Evolutionary conservation across 148 eudicot genomes (phyloP).

Genomic region (Rhododendron ovatum): DNA sequence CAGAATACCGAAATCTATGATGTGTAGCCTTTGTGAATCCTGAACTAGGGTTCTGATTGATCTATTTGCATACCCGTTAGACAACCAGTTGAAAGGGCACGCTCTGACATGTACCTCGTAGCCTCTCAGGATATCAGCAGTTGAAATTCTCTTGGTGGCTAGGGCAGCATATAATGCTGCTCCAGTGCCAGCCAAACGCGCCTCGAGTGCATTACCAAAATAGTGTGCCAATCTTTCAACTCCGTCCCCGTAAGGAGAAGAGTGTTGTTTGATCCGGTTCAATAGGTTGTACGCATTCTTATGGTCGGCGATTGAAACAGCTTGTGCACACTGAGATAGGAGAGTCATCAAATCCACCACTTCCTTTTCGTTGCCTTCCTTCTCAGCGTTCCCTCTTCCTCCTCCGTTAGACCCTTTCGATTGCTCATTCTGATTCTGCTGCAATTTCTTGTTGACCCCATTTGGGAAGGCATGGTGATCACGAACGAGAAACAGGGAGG

Average conservation of each 20-base stretch:
- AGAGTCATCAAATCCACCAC: conserved; percentile 50
- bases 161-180: conserved; percentile 26
- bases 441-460: no score
- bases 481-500: neutral
- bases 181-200: conserved; percentile 57
- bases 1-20: conserved; percentile 59
- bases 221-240: conserved; percentile 29
- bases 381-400: neutral
- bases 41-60: conserved; percentile 33
- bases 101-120: conserved; percentile 36
- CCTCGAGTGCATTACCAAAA: conserved; percentile 31
- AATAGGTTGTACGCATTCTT: conserved; percentile 42
- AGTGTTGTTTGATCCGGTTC: conserved; percentile 19
- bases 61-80: conserved; percentile 44
- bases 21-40: conserved; percentile 34
- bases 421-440: neutral
- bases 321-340: conserved; percentile 58
- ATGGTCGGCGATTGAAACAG: conserved; percentile 32
- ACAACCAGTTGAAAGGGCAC: conserved; percentile 44
- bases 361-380: conserved; percentile 13
- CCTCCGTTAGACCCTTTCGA: neutral
- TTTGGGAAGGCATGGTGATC: neutral
- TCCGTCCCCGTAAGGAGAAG: conserved; percentile 30
- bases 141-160: conserved; percentile 21
- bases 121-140: conserved; percentile 40